Percentiles rank a stretch among this genome's conserved stretches.
phyloP scores from a whole-genome alignment of 1,139 yeast genomes.

The Yarrowia galli region DNA sequence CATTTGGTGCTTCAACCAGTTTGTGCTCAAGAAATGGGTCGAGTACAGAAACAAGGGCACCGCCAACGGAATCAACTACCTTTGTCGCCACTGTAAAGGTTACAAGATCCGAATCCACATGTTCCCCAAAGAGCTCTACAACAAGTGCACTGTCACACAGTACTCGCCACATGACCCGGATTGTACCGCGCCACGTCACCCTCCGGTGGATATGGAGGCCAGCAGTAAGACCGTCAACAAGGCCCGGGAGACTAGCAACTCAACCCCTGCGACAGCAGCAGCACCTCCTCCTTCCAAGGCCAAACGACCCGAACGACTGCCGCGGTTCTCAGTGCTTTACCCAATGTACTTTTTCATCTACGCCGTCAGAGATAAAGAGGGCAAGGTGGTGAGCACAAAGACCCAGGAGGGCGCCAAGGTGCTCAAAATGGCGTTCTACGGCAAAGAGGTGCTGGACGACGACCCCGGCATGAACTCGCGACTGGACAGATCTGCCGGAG shows the following conservation, averaged over 20 bases:
- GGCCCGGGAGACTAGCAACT: neutral
- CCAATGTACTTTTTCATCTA: constrained; percentile 38
- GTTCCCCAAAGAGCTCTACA: constrained; percentile 33
- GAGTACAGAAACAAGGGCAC: constrained; percentile 36
- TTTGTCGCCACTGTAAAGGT: constrained; percentile 32
- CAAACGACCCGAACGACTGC: constrained; percentile 28
- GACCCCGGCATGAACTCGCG: constrained; percentile 36
- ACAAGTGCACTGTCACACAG: constrained; percentile 34
- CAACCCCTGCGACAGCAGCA: too few species aligned
- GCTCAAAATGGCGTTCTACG: constrained; percentile 35
- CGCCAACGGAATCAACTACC: constrained; percentile 37
- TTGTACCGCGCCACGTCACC: constrained; percentile 15
- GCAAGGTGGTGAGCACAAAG: constrained; percentile 16
- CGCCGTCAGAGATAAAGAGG: constrained; percentile 25
- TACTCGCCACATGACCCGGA: constrained; percentile 34
- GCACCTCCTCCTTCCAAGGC: neutral
- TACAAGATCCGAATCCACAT: constrained; percentile 32
- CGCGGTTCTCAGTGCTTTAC: constrained; percentile 27
- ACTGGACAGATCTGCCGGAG: constrained; percentile 21
- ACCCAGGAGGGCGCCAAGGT: constrained; percentile 36
- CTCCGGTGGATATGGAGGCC: constrained; percentile 36
- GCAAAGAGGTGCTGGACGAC: constrained; percentile 34
- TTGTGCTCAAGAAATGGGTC: constrained; percentile 35
- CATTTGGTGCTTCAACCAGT: constrained; percentile 37
- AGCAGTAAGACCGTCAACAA: constrained; percentile 22